Conservation (phyloP, 2,329 filamentous ascomycete species). For the Thelonectria discophora region DNA sequence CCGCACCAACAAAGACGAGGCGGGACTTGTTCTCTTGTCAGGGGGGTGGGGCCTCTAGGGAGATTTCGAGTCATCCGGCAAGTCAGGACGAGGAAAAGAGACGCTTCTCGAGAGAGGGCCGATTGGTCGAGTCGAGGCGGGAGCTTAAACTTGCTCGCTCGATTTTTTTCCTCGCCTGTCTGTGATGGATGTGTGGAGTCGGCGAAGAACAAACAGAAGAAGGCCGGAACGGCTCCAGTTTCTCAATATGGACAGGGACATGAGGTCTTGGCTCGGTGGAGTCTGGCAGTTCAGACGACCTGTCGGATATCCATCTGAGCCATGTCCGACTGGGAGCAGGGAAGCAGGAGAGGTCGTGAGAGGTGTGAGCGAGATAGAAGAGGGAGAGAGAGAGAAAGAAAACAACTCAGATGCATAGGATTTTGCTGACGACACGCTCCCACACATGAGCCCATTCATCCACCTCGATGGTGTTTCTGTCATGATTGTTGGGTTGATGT, state of each 20-base stretch:
- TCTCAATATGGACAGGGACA: neutral
- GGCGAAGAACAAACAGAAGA: too few relatives aligned
- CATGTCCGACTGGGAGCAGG: conserved; percentile 3
- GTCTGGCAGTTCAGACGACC: conserved; percentile 5
- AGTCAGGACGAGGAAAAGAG: neutral
- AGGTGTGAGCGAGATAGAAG: neutral
- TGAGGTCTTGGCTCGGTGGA: neutral
- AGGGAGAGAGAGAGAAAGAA: conserved; percentile 1
- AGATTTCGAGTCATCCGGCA: conserved; percentile 28
- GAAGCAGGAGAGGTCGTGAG: neutral
- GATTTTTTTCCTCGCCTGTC: neutral
- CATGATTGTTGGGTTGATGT: too few relatives aligned
- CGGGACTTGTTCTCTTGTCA: conserved; percentile 16
- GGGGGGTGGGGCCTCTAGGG: conserved; percentile 10
- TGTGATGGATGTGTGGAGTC: neutral
- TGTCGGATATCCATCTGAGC: conserved; percentile 1
- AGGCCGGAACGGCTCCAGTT: neutral
- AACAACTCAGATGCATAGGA: conserved; percentile 18
- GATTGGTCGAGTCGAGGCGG: conserved; percentile 19
- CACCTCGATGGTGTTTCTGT: neutral
- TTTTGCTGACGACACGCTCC: conserved; percentile 8
- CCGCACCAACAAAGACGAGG: neutral
- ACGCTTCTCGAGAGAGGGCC: conserved; percentile 3
- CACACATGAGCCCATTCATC: too few relatives aligned
- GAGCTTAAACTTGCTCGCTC: conserved; percentile 14